Evolutionary conservation across 2,329 filamentous ascomycete genomes (phyloP).

Genomic region (Dothistroma septosporum): DNA sequence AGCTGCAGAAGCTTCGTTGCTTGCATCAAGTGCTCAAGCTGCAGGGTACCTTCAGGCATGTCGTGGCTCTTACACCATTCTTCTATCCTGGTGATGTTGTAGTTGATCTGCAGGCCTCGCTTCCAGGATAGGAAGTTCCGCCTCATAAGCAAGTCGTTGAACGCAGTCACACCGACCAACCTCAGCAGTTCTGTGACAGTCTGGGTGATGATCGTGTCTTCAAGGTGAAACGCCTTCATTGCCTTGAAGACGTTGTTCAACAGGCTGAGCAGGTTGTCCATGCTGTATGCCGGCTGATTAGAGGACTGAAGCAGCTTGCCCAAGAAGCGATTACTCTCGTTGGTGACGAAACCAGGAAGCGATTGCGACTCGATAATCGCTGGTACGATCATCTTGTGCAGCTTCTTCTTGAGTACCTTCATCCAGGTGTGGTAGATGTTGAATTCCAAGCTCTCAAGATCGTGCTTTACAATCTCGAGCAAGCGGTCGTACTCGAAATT

Average conservation of each 20-base stretch:
- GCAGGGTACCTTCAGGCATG: conserved; percentile 96
- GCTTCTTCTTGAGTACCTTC: conserved; percentile 99
- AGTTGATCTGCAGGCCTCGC: conserved; percentile 97
- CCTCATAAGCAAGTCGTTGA: conserved; percentile 96
- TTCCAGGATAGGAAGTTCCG: conserved; percentile 99
- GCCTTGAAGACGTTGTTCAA: conserved; percentile 97
- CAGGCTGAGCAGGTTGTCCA: conserved; percentile 95
- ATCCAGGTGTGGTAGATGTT: conserved; percentile 99
- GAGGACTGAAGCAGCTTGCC: conserved; percentile 92
- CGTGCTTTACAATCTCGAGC: conserved; percentile 97
- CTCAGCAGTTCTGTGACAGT: conserved; percentile 89
- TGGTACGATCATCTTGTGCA: conserved; percentile 99
- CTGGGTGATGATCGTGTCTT: conserved; percentile 93
- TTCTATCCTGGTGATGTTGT: conserved; percentile 98
- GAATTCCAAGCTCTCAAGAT: conserved; percentile 96
- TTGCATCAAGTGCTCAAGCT: conserved; percentile 99
- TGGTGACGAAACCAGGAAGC: conserved; percentile 95
- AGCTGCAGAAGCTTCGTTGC: conserved; percentile 96
- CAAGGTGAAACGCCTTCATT: conserved; percentile 97
- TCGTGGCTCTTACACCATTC: conserved; percentile 99
- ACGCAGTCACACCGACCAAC: conserved; percentile 92
- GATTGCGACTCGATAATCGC: conserved; percentile 99
- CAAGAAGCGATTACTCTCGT: conserved; percentile 95
- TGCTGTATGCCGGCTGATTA: conserved; percentile 92
- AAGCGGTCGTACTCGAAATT: conserved; percentile 98